Evolutionary conservation across 306 rosid genomes (phyloP).

Genomic region (Arachis hypogaea): DNA sequence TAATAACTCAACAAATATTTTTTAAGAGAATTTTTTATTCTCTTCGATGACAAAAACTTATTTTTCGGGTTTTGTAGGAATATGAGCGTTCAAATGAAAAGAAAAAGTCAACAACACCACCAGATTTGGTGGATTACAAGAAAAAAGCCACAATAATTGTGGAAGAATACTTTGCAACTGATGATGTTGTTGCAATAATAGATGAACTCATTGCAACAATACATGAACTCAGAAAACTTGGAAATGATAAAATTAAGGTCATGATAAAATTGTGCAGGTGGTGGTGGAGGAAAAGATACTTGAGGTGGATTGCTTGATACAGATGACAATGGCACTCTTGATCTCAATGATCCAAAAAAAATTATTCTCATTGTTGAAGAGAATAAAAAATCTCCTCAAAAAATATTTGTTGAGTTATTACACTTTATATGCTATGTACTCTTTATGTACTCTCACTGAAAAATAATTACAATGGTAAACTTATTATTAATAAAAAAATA

Average conservation of each 20-base stretch:
- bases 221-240: constrained; percentile 58
- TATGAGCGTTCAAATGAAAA: constrained; percentile 37
- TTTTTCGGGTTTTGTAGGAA: constrained; percentile 41
- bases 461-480: too few species aligned
- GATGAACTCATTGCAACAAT: constrained; percentile 61
- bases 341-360: constrained; percentile 53
- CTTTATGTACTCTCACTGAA: too few species aligned
- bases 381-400: not conserved
- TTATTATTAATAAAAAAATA: too few species aligned
- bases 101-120: constrained; percentile 29
- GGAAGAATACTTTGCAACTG: constrained; percentile 71
- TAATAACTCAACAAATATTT: not conserved
- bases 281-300: constrained; percentile 58
- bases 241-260: constrained; percentile 24
- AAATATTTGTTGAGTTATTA: too few species aligned
- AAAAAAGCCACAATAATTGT: constrained; percentile 63
- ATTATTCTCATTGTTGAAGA: not conserved
- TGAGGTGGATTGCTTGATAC: constrained; percentile 72
- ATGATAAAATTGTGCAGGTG: constrained; percentile 39
- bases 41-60: too few species aligned
- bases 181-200: constrained; percentile 60
- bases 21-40: too few species aligned
- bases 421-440: too few species aligned
- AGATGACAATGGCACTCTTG: constrained; percentile 39
- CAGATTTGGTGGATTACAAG: constrained; percentile 58